Evolutionary conservation across 2,329 filamentous ascomycete genomes (phyloP).

Genomic region (Fusarium austroafricanum): DNA sequence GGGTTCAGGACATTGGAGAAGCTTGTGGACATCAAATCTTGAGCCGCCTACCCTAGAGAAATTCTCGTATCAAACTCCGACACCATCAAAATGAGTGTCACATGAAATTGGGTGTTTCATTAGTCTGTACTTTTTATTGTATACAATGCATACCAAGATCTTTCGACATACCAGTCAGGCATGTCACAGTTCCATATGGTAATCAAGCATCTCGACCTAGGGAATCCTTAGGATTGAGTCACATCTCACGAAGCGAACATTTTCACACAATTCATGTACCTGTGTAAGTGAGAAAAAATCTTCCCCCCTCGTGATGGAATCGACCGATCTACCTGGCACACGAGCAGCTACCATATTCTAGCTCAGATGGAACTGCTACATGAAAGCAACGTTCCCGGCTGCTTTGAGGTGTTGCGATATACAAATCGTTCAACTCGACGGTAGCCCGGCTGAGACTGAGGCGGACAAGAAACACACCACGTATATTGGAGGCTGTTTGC

Average conservation of each 20-base stretch:
- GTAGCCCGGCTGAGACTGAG: conserved; percentile 20
- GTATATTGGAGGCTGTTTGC: conserved; percentile 20
- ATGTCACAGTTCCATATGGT: neutral
- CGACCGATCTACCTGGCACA: conserved; percentile 21
- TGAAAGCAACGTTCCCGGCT: conserved; percentile 20
- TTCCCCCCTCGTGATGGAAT: conserved; percentile 27
- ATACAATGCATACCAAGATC: conserved; percentile 19
- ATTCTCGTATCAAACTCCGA: neutral
- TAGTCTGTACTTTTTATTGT: conserved; percentile 41
- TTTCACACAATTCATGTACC: neutral
- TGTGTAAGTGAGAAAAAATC: conserved; percentile 5
- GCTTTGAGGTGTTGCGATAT: conserved; percentile 17
- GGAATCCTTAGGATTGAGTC: neutral
- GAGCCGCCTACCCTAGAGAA: neutral
- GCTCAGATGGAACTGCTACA: conserved; percentile 2
- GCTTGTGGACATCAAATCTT: conserved; percentile 55
- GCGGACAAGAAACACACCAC: conserved; percentile 19
- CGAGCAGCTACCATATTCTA: neutral
- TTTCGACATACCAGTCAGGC: neutral
- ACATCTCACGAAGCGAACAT: neutral
- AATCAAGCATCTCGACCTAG: neutral
- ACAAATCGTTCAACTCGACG: conserved; percentile 34
- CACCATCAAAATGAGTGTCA: neutral
- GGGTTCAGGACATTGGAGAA: conserved; percentile 69
- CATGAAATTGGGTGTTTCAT: neutral